A percentile compares a stretch with the other conserved stretches of the same genome.
Evolutionary conservation across 352 stramenopile species (phyloP).

Genomic region (Pseudoperonospora humuli): DNA sequence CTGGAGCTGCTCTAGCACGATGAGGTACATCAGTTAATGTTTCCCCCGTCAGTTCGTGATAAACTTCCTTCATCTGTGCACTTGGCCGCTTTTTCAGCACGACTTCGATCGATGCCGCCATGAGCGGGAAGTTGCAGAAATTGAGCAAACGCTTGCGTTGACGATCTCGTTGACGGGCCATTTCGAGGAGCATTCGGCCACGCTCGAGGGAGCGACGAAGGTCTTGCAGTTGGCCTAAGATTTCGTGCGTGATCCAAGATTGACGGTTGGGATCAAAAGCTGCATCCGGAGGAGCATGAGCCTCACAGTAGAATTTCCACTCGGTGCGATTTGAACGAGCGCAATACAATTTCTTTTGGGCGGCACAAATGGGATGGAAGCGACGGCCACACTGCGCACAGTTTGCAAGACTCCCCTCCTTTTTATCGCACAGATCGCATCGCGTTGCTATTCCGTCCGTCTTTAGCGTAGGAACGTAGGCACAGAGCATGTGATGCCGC

Average conservation of each 20-base stretch:
- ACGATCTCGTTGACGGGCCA: conserved; percentile 78
- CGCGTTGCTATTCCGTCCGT: conserved; percentile 19
- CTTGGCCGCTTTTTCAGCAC: conserved; percentile 71
- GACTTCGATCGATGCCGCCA: conserved; percentile 63
- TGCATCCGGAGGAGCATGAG: conserved; percentile 51
- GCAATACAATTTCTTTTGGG: conserved; percentile 54
- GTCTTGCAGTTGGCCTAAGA: conserved; percentile 64
- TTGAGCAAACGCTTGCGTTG: conserved; percentile 75
- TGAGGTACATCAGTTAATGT: conserved; percentile 40
- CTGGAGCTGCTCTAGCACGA: conserved; percentile 13
- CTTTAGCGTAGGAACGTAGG: conserved; percentile 24
- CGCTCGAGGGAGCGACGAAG: conserved; percentile 71
- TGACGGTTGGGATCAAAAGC: conserved; percentile 66
- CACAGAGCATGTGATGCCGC: conserved; percentile 52
- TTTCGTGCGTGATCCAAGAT: conserved; percentile 73
- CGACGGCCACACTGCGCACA: conserved; percentile 52
- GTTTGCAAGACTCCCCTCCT: conserved; percentile 39
- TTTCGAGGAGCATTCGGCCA: conserved; percentile 78
- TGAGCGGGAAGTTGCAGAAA: conserved; percentile 45
- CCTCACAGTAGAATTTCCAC: conserved; percentile 74
- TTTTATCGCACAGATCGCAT: conserved; percentile 53
- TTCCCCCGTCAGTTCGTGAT: conserved; percentile 50
- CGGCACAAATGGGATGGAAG: conserved; percentile 72
- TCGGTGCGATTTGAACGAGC: conserved; percentile 50
- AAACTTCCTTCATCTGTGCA: conserved; percentile 63